Evolutionary conservation across 768 basidiomycete genomes (phyloP), one percentile per base, ranked within the genome.

Genomic region (Auriculariales sp.): DNA sequence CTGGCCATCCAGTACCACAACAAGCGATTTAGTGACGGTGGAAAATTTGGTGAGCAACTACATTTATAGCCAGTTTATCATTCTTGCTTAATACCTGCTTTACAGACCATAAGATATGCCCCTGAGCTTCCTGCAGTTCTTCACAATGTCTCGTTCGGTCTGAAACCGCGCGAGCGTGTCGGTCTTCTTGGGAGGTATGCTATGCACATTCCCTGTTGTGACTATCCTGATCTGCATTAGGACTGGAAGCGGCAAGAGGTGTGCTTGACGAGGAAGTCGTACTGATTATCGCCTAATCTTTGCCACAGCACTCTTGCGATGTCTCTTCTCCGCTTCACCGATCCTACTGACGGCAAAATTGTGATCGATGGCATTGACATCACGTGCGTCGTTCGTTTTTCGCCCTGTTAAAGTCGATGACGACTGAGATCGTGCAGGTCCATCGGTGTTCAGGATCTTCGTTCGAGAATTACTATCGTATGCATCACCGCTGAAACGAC

Each of bases 321-420:
- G 85, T 83, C 83, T 57, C 68, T 93, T 14, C 64, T 93, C 47
- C 76, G 88, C 55, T 92, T 93, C 57, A 77, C 81, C 15, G 90
- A 94, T 58, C 88, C 91, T 1, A 66, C 71, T 2, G 68, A 66
- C 14, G 92, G 92, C 0, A 72, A 71, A 22, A 90, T 95, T 47
- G 28, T 85, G 42, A 79, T 94, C 17, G 91, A 92, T 53, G 91
- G 89, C 3, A 81, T 93, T 51, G 90, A 93, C 58, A 88, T 91
- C 47, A 81, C 81, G 39, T 44, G 19, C 9, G 39, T 44, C 6
- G 22, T 24, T 22, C 39, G 12, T 6, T 44, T 25, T 11, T 4
- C 15, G 12, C 9, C 6, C 10, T 12, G 11, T 12, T 44, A 19
- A 5, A n/a, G 5, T 5, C 5, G 6, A 11, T 24, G 39, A 44